Evolutionary conservation across 2,329 filamentous ascomycete species (phyloP), one percentile per base, ranked within the genome.

Genomic region (Stachybotrys chartarum): DNA sequence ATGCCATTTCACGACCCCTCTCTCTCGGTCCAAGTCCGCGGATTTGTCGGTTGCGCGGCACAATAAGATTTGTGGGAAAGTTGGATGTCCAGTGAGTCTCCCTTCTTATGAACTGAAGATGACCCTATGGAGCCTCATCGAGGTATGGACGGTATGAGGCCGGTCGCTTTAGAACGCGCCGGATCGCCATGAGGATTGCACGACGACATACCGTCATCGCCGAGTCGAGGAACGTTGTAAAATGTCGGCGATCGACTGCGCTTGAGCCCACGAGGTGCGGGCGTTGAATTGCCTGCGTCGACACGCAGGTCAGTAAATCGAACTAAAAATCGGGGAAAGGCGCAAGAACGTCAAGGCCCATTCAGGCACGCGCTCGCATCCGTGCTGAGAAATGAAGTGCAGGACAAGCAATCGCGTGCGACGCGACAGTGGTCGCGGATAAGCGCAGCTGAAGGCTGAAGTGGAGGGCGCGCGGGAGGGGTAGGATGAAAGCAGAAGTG

Each of bases 181-280:
- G 14, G 35, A 14, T 42, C 10, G 35, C 65, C 68, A 63, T 67
- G 60, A 61, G 64, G 61, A 62, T 63, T 61, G 24, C 60, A 63
- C 62, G 67, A 70, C 67, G 66, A 86, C 87, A 76, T 87, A 91
- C 89, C 85, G 80, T 88, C 84, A 76, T 88, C 82, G 77, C 84
- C 85, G 69, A 83, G 61, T 59, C 65, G 64, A 57, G 62, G 60
- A 58, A 61, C 81, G 70, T 78, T 79, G 73, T 85, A 83, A 57
- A 71, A 75, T 64, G 88, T 83, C 64, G 88, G 87, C 61, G 90
- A 92, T 61, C 88, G 86, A 78, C 84, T 88, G 72, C 90, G 83
- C 78, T 95, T 95, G 65, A 86, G 76, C 64, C 88, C 88, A 70
- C 89, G 85, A 17, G 2, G 16, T n/a, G 45, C 16, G 7, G 45